Conservation (phyloP, 257 asterid species). For the Nicotiana obtusifolia region DNA sequence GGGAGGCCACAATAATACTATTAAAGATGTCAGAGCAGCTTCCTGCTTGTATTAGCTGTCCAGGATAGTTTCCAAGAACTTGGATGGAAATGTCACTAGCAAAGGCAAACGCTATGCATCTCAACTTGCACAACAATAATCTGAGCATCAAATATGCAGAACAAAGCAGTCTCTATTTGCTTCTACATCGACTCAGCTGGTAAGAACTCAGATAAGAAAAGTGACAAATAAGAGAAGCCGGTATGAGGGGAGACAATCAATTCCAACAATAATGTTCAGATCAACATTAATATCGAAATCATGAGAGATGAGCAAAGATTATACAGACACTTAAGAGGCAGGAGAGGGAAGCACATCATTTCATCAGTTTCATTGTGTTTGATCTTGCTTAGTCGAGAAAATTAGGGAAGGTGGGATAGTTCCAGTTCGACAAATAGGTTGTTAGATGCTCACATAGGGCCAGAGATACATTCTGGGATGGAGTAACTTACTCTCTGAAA, state of each 20-base stretch:
- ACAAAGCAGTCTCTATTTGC: background rate
- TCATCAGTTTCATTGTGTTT: background rate
- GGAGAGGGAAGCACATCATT: background rate
- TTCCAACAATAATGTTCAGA: background rate
- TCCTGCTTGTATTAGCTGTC: background rate
- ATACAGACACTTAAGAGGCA: background rate
- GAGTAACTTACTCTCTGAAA: too few relatives aligned
- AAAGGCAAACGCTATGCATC: background rate
- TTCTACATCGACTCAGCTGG: background rate
- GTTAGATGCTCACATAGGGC: background rate
- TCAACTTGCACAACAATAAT: background rate
- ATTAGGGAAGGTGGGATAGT: background rate
- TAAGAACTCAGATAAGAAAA: background rate
- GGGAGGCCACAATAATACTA: background rate
- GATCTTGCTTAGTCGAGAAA: background rate
- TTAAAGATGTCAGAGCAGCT: background rate
- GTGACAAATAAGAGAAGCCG: background rate
- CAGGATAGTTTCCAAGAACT: background rate
- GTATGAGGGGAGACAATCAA: background rate
- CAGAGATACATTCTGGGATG: too few relatives aligned
- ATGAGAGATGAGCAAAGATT: background rate
- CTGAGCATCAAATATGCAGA: background rate
- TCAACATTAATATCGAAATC: background rate
- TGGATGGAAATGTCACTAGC: background rate
- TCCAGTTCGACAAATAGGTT: background rate